Conservation (phyloP, 352 stramenopile species). For the Blastocystis sp. region DNA sequence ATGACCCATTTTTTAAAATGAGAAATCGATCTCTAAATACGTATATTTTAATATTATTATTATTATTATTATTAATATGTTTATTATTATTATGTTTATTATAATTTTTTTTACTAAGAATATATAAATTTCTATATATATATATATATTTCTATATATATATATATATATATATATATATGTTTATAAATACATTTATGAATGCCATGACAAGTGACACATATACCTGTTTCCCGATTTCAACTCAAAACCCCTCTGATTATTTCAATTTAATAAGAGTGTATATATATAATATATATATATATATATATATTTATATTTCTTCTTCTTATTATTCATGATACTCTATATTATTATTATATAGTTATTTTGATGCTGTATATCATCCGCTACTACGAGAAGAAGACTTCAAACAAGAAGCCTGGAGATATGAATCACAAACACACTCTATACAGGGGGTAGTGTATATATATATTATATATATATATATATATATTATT, state of each 20-base stretch:
- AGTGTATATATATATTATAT: slow-evolving; percentile 14
- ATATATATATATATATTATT: too few species aligned
- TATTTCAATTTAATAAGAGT: slow-evolving; percentile 30
- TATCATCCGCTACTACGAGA: slow-evolving; percentile 71
- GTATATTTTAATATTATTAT: too few species aligned
- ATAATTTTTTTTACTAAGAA: too few species aligned
- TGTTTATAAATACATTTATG: slow-evolving; percentile 57
- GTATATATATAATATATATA: neutral
- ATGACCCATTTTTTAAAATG: slow-evolving; percentile 96
- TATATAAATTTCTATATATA: too few species aligned
- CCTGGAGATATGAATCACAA: slow-evolving; percentile 65
- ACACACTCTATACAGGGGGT: slow-evolving; percentile 46
- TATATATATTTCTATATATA: too few species aligned
- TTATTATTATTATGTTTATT: too few species aligned
- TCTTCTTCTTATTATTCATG: slow-evolving; percentile 45
- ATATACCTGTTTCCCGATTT: slow-evolving; percentile 95
- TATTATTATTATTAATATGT: too few species aligned
- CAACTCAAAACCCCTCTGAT: slow-evolving; percentile 62
- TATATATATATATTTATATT: neutral
- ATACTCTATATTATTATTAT: slow-evolving; percentile 86
- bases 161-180: neutral
- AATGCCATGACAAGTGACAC: slow-evolving; percentile 82
- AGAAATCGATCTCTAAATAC: slow-evolving; percentile 89
- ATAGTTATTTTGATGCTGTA: slow-evolving; percentile 84
- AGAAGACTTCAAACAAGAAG: slow-evolving; percentile 61